Conservation (phyloP, 495 filamentous ascomycete species). For the Tuber microsphaerosporum region DNA sequence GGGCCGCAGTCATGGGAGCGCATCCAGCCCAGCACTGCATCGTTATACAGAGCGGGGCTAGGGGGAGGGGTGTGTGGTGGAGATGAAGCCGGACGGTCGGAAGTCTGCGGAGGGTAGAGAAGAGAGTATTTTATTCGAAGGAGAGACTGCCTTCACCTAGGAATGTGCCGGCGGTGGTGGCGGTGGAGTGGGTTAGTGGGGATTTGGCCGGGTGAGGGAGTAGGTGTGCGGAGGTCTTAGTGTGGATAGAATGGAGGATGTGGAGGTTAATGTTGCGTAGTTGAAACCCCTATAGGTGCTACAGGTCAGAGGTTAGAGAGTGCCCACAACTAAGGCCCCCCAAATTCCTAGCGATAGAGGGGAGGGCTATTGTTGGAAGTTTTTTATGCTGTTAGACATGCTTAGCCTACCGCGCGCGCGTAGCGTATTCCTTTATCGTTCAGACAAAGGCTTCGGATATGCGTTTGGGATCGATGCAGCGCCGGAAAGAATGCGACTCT, state of each 20-base stretch:
- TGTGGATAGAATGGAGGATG: too few relatives aligned
- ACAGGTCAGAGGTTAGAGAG: constrained; percentile 31
- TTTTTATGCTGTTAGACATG: too few relatives aligned
- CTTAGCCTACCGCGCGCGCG: too few relatives aligned
- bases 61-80: constrained; percentile 26
- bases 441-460: too few relatives aligned
- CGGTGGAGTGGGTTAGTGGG: not conserved
- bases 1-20: constrained; percentile 38
- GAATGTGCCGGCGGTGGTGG: constrained; percentile 29
- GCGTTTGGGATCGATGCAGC: too few relatives aligned
- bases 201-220: not conserved
- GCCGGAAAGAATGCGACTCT: too few relatives aligned
- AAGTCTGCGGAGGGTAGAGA: constrained; percentile 43
- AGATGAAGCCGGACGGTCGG: constrained; percentile 11
- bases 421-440: too few relatives aligned
- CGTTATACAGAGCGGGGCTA: too few relatives aligned
- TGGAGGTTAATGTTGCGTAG: not conserved
- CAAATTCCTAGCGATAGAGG: constrained; percentile 20
- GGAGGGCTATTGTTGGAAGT: too few relatives aligned
- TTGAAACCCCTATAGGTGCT: constrained; percentile 15
- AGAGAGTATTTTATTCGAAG: too few relatives aligned
- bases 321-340: constrained; percentile 37
- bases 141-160: too few relatives aligned
- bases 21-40: constrained; percentile 39
- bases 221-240: too few relatives aligned